Base-by-base conservation (phyloP, 1,284 basidiomycete species). In the Ustilago cynodontis region DNA sequence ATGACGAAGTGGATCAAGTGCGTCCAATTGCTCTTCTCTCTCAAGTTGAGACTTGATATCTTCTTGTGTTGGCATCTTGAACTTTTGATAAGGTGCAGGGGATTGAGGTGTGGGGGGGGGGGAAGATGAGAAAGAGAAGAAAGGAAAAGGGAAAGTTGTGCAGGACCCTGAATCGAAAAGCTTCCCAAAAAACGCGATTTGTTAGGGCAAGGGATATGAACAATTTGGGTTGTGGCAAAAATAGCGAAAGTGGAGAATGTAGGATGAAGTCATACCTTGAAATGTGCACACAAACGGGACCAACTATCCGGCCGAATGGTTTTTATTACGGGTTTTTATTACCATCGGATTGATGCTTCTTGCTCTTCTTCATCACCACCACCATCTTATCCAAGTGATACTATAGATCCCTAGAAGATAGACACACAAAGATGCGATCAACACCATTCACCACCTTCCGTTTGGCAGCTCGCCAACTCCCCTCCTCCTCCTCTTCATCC, bases 1-100 rank as follows among this genome's bases (percentile, higher is more conserved):
- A 86, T 92, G 91, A 35, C 90, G 88, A 59, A 92, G 88, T 51
- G 91, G 91, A 78, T 92, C 90, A 49, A 88, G 82, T 18, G 82
- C 80, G 82, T 92, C 90, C 28, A 91, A 88, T 22, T 86, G 81
- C 76, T 92, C 91, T 29, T 72, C 60, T 2, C 65, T 55, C 24
- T 67, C 61, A 14, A 72, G 61, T 35, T 60, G 52, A 2, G 65
- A 49, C 41, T 60, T 60, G 43, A 55, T 8, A 1, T n/a, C 9
- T 2, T 11, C 13, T 22, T 37, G 43, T 35, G 43, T 39, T n/a
- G 62, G 29, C 29, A 29, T 39, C 60, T 29, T 51, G 29, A n/a
- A n/a, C 29, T 10, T n/a, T 28, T 49, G n/a, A 3, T 49, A 14
- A 26, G 24, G 26, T 9, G 24, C 1, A 24, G 14, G 13, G 47